Percentiles rank a stretch among this genome's conserved stretches.
phyloP scores from a whole-genome alignment of 768 basidiomycete genomes.

The Mycena capillaripes region DNA sequence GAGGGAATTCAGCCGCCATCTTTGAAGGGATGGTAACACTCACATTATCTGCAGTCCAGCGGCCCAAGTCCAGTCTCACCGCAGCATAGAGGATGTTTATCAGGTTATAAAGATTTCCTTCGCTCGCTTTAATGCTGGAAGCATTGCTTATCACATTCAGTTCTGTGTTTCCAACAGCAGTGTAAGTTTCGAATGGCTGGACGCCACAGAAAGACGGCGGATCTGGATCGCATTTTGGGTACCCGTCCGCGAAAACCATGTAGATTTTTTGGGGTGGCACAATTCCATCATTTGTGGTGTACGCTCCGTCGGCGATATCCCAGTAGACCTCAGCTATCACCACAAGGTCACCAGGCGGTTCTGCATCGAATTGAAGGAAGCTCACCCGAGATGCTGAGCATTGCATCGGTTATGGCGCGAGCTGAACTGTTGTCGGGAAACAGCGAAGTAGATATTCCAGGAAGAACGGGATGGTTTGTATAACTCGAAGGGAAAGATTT shows the following conservation, averaged over 20 bases:
- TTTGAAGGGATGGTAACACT: not conserved
- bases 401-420: constrained; percentile 16
- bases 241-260: constrained; percentile 12
- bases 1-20: not conserved
- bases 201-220: not conserved
- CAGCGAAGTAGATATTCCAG: not conserved
- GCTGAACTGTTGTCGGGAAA: constrained; percentile 18
- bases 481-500: constrained; percentile 6
- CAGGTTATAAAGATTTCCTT: constrained; percentile 21
- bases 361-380: not conserved
- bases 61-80: constrained; percentile 30
- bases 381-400: not conserved
- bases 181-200: constrained; percentile 11
- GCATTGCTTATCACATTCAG: constrained; percentile 17
- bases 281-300: not conserved
- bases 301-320: constrained; percentile 8
- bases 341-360: not conserved
- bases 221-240: constrained; percentile 1
- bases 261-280: constrained; percentile 9
- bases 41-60: constrained; percentile 32
- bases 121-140: not conserved
- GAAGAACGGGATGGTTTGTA: constrained; percentile 14
- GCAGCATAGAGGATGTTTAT: constrained; percentile 22
- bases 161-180: constrained; percentile 27
- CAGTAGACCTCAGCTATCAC: constrained; percentile 7